phyloP scores from a whole-genome alignment of 768 basidiomycete genomes.

The Amylocystis lapponica region DNA sequence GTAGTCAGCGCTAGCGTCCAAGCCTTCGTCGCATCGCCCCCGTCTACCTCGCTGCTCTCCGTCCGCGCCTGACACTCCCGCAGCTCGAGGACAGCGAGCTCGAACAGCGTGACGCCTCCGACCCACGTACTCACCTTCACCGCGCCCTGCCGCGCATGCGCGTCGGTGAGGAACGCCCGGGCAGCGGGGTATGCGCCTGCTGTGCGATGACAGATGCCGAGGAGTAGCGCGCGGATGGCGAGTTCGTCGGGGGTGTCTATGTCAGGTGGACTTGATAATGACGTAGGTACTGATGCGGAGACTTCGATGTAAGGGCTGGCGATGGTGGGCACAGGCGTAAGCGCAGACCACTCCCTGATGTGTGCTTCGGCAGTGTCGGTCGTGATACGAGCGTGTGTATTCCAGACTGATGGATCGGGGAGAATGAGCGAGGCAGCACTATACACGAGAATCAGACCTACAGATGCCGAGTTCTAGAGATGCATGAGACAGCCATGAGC shows the following conservation, averaged over 20 bases:
- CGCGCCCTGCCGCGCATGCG: slow-evolving; percentile 34
- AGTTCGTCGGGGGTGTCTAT: slow-evolving; percentile 69
- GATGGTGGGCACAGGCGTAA: slow-evolving; percentile 42
- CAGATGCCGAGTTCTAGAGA: slow-evolving; percentile 62
- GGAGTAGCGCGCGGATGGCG: slow-evolving; percentile 60
- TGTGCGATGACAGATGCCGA: slow-evolving; percentile 63
- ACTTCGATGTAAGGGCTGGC: slow-evolving; percentile 23
- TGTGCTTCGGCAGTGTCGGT: slow-evolving; percentile 50
- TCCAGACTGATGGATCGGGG: slow-evolving; percentile 55
- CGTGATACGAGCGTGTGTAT: slow-evolving; percentile 60
- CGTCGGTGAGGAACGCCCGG: slow-evolving; percentile 47
- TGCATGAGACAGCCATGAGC: background rate
- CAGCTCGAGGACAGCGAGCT: slow-evolving; percentile 65
- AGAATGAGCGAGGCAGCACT: background rate
- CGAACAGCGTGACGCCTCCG: slow-evolving; percentile 58
- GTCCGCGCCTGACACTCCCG: slow-evolving; percentile 41
- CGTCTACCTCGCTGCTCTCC: slow-evolving; percentile 9
- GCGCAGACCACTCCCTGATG: slow-evolving; percentile 44
- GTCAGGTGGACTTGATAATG: slow-evolving; percentile 23
- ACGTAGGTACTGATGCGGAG: background rate
- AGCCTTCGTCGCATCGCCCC: slow-evolving; percentile 12
- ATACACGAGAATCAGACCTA: slow-evolving; percentile 29
- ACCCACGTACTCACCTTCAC: slow-evolving; percentile 63
- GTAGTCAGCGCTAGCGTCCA: slow-evolving; percentile 47
- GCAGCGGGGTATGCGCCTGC: slow-evolving; percentile 38